phyloP scores from a whole-genome alignment of 805 yeast species.

The Schizosaccharomyces japonicus region DNA sequence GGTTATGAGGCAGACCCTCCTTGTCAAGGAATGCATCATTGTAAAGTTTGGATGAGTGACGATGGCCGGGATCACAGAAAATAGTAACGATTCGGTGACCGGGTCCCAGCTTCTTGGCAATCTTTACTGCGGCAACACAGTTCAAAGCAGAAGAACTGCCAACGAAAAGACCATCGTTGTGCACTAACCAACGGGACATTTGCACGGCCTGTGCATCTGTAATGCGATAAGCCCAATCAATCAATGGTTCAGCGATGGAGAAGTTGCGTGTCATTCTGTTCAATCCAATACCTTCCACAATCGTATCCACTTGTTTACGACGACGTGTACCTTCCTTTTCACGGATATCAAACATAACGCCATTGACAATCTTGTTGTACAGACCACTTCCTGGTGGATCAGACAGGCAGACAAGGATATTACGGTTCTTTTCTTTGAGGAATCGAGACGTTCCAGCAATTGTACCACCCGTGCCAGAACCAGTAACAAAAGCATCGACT shows the following conservation, averaged over 20 bases:
- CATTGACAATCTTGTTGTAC: conserved; percentile 58
- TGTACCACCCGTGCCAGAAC: conserved; percentile 95
- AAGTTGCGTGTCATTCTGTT: conserved; percentile 72
- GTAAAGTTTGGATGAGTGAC: conserved; percentile 89
- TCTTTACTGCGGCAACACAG: conserved; percentile 63
- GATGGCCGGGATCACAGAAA: conserved; percentile 76
- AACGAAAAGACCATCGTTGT: conserved; percentile 69
- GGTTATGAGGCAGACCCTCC: neutral
- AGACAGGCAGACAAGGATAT: conserved; percentile 39
- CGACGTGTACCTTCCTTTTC: conserved; percentile 86
- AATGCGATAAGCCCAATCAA: conserved; percentile 63
- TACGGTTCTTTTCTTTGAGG: conserved; percentile 28
- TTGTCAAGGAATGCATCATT: conserved; percentile 25
- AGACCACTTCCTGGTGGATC: conserved; percentile 95
- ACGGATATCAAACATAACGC: conserved; percentile 76
- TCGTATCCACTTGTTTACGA: conserved; percentile 86
- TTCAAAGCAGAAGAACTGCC: conserved; percentile 89
- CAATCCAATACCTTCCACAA: conserved; percentile 82
- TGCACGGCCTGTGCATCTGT: conserved; percentile 55
- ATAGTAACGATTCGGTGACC: conserved; percentile 58
- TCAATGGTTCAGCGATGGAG: conserved; percentile 36
- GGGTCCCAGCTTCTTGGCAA: conserved; percentile 27
- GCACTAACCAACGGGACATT: conserved; percentile 69
- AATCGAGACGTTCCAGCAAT: conserved; percentile 72
- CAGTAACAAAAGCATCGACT: conserved; percentile 56